Conservation (phyloP, 2,329 filamentous ascomycete species). For the Venturia nashicola region DNA sequence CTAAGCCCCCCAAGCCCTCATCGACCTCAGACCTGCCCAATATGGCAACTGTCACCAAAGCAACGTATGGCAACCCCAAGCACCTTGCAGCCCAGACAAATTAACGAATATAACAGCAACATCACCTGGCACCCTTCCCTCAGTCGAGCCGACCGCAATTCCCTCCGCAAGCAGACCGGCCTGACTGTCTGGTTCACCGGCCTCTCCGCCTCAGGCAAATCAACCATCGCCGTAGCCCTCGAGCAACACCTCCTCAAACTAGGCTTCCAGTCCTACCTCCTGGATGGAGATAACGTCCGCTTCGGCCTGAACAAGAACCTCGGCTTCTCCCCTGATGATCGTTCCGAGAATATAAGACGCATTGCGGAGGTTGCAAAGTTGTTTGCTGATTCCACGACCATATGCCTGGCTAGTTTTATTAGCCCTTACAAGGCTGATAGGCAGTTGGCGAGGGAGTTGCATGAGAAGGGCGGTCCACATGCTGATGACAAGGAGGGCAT, state of each 20-base stretch:
- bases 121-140: conserved; percentile 83
- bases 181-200: conserved; percentile 98
- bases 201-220: conserved; percentile 91
- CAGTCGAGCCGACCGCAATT: conserved; percentile 63
- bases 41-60: neutral
- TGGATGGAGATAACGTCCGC: conserved; percentile 96
- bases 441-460: conserved; percentile 66
- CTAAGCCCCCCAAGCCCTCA: neutral
- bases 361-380: conserved; percentile 93
- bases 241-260: conserved; percentile 93
- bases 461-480: conserved; percentile 42
- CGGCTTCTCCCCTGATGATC: conserved; percentile 83
- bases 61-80: neutral
- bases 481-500: conserved; percentile 49
- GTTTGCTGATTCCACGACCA: conserved; percentile 78
- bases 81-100: neutral
- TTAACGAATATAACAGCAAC: conserved; percentile 44
- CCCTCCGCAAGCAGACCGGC: conserved; percentile 68
- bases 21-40: neutral
- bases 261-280: conserved; percentile 72
- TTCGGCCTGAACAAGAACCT: conserved; percentile 98
- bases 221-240: conserved; percentile 88
- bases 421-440: conserved; percentile 86
- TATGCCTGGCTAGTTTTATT: conserved; percentile 94
- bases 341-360: conserved; percentile 94